A percentile compares a stretch with the other conserved stretches of the same genome.
Conservation (phyloP, 2,329 filamentous ascomycete species). For the Cadophora luteo-olivacea region DNA sequence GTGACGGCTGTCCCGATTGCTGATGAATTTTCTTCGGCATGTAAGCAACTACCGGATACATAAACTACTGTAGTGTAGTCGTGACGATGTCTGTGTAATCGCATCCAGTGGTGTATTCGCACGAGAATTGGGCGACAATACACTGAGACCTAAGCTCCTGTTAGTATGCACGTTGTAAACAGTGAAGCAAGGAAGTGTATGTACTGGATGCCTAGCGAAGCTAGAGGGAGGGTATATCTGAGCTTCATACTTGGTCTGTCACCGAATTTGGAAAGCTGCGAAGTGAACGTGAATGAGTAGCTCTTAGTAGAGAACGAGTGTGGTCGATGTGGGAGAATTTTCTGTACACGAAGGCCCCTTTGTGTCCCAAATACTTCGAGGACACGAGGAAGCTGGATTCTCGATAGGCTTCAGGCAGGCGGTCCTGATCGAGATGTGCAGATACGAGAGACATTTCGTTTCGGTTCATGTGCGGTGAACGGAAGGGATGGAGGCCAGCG, state of each 20-base stretch:
- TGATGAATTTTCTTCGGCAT: conserved; percentile 3
- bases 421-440: not conserved
- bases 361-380: not conserved
- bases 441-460: not conserved
- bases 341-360: not conserved
- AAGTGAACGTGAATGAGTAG: not conserved
- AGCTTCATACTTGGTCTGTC: not conserved
- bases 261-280: not conserved
- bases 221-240: not conserved
- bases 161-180: not conserved
- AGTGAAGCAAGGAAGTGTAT: too few species aligned
- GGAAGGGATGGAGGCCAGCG: not conserved
- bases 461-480: not conserved
- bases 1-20: not conserved
- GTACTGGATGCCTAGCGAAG: conserved; percentile 7
- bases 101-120: conserved; percentile 1
- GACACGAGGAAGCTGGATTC: too few species aligned
- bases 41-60: not conserved
- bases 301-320: too few species aligned
- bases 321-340: too few species aligned
- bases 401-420: not conserved
- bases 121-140: not conserved
- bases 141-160: not conserved
- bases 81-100: conserved; percentile 15
- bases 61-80: conserved; percentile 19